Base-by-base conservation (phyloP, 192 early-diverging fungal species). In the Podochytrium sp. region DNA sequence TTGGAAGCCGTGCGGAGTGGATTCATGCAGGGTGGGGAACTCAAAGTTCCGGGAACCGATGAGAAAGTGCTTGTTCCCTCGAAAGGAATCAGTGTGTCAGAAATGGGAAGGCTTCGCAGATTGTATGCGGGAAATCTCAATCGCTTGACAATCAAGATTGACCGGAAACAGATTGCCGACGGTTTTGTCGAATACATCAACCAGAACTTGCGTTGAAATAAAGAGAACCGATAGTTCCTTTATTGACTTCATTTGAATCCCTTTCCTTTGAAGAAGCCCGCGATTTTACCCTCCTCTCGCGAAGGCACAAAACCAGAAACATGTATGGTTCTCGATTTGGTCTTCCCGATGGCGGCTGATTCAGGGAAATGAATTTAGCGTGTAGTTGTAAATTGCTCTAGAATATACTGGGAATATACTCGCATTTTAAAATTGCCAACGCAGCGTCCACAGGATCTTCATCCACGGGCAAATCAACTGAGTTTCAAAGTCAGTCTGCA, bases 101-200 rank as follows among this genome's bases (percentile, higher is more conserved):
- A 97, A 77, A 79, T 99, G 62, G 81, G 95, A 59, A 65, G 95
- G 30, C 72, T 92, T 50, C 82, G 92, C 40, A 78, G 92, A 77
- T 93, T 97, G 78, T 98, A 94, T 76, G 61, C 63, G n/a, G 87
- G 88, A 18, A 88, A 89, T 38, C 83, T 97, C n/a, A 98, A 99
- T 81, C 92, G 92, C 64, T 81, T 93, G 76, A 92, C 91, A 63
- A 94, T 94, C 23, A 65, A 90, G 30, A 74, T 91, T 49, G 87
- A 91, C 73, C 83, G 93, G 58, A 86, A 81, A 38, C 83, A 85
- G 40, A 90, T 96, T 50, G 89, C 89, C 0, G 90, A 94, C 39
- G 82, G 88, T 30, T 98, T 99, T 92, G 93, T 92, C 27, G 91
- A 95, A 42, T 98, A 95, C 77, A 75, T 99, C 59, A 98, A 95